Evolutionary conservation across 768 basidiomycete species (phyloP).

Genomic region (Fistulinella prunicolor): DNA sequence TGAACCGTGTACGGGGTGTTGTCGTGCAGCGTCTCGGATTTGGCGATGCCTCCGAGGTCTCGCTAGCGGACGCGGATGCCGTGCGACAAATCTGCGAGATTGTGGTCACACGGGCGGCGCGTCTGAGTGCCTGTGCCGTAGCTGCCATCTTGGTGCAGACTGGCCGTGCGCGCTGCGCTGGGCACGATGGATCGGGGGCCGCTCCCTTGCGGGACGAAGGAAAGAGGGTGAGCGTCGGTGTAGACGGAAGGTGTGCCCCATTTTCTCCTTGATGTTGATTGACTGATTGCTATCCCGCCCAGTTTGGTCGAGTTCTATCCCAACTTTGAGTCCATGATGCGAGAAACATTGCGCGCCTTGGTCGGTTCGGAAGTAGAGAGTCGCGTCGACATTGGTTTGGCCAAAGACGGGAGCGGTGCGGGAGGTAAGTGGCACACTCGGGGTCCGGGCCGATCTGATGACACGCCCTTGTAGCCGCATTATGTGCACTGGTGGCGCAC

Average conservation of each 20-base stretch:
- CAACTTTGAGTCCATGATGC: constrained; percentile 69
- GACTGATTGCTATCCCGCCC: too few relatives aligned
- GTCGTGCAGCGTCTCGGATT: constrained; percentile 64
- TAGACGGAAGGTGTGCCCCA: constrained; percentile 79
- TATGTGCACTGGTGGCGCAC: constrained; percentile 63
- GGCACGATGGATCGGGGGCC: constrained; percentile 22
- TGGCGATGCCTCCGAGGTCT: constrained; percentile 46
- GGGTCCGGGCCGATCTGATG: neutral
- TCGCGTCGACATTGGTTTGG: constrained; percentile 82
- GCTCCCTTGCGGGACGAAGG: constrained; percentile 32
- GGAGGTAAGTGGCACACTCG: constrained; percentile 69
- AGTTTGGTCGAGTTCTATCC: constrained; percentile 94
- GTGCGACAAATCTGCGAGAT: constrained; percentile 77
- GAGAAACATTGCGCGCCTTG: constrained; percentile 68
- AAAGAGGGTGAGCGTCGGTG: constrained; percentile 72
- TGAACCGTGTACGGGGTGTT: constrained; percentile 57
- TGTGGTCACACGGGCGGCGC: constrained; percentile 79
- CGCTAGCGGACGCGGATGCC: constrained; percentile 64
- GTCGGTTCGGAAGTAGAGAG: constrained; percentile 81
- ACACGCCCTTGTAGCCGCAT: constrained; percentile 55
- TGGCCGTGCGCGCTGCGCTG: constrained; percentile 53
- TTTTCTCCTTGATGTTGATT: neutral
- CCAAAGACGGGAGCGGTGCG: constrained; percentile 96
- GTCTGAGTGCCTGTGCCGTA: constrained; percentile 82
- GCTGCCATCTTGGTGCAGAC: constrained; percentile 87